Evolutionary conservation across 805 yeast genomes (phyloP).

Genomic region (Nakazawaea anatomiae): DNA sequence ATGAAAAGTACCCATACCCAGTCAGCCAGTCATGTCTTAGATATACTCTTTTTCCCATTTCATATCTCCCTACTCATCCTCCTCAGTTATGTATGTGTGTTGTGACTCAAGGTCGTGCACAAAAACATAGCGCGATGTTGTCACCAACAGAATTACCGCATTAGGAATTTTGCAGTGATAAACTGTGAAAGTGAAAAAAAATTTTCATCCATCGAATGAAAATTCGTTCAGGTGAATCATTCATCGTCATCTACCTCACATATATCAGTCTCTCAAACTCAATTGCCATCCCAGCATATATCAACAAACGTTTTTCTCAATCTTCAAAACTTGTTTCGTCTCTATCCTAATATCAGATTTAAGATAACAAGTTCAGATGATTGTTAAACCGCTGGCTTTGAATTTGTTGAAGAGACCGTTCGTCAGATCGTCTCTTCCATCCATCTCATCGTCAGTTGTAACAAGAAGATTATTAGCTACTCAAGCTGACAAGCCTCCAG

Average conservation of each 20-base stretch:
- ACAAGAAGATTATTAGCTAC: conserved; percentile 14
- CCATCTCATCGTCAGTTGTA: background rate
- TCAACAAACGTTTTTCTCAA: background rate
- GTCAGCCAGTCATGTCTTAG: too few relatives aligned
- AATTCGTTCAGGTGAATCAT: background rate
- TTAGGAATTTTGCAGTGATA: conserved; percentile 3
- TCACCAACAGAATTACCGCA: background rate
- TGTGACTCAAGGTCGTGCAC: background rate
- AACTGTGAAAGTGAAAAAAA: background rate
- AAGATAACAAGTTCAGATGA: background rate
- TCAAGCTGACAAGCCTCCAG: conserved; percentile 22
- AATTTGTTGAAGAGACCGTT: conserved; percentile 1
- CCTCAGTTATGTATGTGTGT: background rate
- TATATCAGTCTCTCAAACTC: background rate
- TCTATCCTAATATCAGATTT: background rate
- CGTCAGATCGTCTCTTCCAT: background rate
- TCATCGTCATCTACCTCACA: background rate
- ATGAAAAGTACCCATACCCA: too few relatives aligned
- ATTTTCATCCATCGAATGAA: background rate
- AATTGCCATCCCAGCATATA: background rate
- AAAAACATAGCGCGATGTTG: conserved; percentile 1
- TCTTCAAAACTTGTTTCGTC: background rate
- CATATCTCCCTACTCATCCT: background rate
- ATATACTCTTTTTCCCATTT: too few relatives aligned
- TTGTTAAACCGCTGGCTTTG: conserved; percentile 1